Evolutionary conservation across 2,329 filamentous ascomycete genomes (phyloP).

Genomic region (Aureobasidium sp.): DNA sequence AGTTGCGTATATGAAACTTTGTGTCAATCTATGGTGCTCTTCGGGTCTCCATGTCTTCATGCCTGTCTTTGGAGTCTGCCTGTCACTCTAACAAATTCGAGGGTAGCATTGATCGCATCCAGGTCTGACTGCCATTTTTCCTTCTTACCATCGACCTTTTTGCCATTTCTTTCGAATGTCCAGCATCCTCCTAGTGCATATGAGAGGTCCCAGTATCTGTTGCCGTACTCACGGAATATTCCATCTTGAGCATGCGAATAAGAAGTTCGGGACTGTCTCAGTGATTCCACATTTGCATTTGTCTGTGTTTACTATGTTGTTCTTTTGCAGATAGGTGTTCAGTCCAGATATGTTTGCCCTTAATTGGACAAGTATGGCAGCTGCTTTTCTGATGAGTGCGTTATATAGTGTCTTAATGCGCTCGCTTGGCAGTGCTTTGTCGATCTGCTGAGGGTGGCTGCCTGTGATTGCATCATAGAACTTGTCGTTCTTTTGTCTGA

Average conservation of each 20-base stretch:
- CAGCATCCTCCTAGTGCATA: conserved; percentile 1
- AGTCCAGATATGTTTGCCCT: neutral
- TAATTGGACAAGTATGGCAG: neutral
- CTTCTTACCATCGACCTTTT: neutral
- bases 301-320: conserved; percentile 1
- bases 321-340: conserved; percentile 5
- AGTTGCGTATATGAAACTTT: neutral
- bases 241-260: neutral
- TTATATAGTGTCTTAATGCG: conserved; percentile 4
- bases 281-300: conserved; percentile 1
- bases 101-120: neutral
- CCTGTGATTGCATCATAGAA: neutral
- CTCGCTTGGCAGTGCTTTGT: conserved; percentile 4
- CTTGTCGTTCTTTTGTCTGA: neutral
- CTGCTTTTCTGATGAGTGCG: neutral
- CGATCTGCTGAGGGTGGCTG: neutral
- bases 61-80: neutral
- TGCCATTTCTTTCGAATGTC: neutral
- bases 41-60: no score
- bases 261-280: neutral
- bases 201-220: neutral
- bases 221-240: neutral
- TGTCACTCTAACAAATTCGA: neutral
- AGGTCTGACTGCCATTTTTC: neutral
- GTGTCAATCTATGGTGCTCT: no score